These are phyloP conservation scores for Pseudofabraea citricarpa DNA, from an alignment of 2,329 filamentous ascomycete species.

Conservation along the genomic window DNA sequence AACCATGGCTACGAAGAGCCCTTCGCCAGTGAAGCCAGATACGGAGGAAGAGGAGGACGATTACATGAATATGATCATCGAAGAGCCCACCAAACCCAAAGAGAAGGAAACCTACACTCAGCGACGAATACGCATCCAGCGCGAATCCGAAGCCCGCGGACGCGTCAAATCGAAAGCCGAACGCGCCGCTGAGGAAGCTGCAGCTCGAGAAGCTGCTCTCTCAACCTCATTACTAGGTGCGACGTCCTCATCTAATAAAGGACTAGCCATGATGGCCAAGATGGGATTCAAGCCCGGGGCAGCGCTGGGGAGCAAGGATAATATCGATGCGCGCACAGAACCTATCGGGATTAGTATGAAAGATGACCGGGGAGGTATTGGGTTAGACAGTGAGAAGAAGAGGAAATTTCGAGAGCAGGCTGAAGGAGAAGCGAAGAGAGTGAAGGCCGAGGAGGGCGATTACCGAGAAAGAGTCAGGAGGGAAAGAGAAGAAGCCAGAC, in stretches of 20 bases:
- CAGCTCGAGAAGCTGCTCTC: slow-evolving; percentile 70
- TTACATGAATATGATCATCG: slow-evolving; percentile 95
- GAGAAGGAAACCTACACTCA: slow-evolving; percentile 60
- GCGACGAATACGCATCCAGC: slow-evolving; percentile 35
- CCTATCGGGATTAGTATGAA: slow-evolving; percentile 75
- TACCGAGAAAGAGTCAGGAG: slow-evolving; percentile 68
- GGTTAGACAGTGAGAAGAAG: slow-evolving; percentile 78
- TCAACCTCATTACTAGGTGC: slow-evolving; percentile 65
- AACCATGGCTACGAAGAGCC: too few species aligned
- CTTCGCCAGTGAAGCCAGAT: slow-evolving; percentile 6
- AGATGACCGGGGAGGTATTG: slow-evolving; percentile 77
- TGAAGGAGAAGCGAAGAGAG: slow-evolving; percentile 52
- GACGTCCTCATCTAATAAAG: slow-evolving; percentile 65
- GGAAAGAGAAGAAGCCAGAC: slow-evolving; percentile 63
- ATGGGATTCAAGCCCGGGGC: slow-evolving; percentile 82
- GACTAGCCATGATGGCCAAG: slow-evolving; percentile 92
- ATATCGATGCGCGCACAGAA: slow-evolving; percentile 46
- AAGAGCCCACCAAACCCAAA: slow-evolving; percentile 48
- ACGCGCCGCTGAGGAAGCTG: slow-evolving; percentile 67
- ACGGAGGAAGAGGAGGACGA: slow-evolving; percentile 76
- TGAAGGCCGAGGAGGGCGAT: slow-evolving; percentile 61
- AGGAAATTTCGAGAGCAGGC: slow-evolving; percentile 64
- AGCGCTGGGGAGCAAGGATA: slow-evolving; percentile 61
- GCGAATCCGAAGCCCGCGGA: slow-evolving; percentile 63
- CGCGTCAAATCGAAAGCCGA: slow-evolving; percentile 77